Conservation (phyloP, 1,284 basidiomycete genomes). For the Ceratobasidium sp. region DNA sequence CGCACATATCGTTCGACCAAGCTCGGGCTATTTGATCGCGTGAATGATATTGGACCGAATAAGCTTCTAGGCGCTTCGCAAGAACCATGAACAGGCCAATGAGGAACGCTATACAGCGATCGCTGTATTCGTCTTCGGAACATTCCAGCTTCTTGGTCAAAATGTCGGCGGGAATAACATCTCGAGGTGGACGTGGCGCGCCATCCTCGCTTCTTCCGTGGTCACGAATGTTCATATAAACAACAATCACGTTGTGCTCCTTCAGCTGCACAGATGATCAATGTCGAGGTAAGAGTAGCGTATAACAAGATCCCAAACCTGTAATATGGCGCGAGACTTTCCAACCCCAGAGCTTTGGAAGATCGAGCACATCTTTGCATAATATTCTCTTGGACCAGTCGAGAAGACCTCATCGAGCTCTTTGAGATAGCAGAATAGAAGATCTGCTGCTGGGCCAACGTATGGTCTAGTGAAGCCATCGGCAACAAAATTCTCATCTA, state of each 20-base stretch:
- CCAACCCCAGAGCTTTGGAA: background rate
- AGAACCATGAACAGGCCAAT: background rate
- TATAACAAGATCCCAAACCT: background rate
- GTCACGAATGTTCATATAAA: constrained; percentile 1
- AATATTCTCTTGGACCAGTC: background rate
- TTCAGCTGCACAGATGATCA: background rate
- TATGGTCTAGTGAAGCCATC: no score
- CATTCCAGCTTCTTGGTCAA: background rate
- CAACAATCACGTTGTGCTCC: background rate
- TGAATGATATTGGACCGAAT: background rate
- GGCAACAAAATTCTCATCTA: no score
- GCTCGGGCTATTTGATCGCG: background rate
- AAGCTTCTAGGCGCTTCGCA: background rate
- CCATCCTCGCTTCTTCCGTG: background rate
- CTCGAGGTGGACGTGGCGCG: background rate
- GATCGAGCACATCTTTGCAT: background rate
- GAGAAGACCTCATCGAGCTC: background rate
- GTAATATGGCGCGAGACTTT: background rate
- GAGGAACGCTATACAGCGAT: background rate
- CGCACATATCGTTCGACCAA: background rate
- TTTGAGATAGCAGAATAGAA: background rate
- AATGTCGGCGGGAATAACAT: background rate
- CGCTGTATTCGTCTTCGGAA: background rate
- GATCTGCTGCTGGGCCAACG: background rate
- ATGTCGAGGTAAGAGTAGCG: background rate